Evolutionary conservation across 768 basidiomycete genomes (phyloP).

Genomic region (Lentinus brumalis): DNA sequence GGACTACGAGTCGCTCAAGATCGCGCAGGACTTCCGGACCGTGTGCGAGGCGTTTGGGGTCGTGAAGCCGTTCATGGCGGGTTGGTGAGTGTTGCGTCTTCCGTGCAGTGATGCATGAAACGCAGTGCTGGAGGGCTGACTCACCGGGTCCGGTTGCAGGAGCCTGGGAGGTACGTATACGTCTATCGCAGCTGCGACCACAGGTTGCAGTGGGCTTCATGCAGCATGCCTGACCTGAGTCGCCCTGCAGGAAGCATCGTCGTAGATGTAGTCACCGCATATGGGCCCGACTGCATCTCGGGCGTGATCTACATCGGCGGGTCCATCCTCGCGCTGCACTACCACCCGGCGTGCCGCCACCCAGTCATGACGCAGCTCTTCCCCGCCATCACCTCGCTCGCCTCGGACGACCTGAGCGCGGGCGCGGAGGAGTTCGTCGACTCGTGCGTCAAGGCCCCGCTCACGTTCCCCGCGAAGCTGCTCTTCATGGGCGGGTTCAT

Average conservation of each 20-base stretch:
- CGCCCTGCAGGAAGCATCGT: constrained; percentile 4
- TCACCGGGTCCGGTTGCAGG: constrained; percentile 5
- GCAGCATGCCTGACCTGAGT: not conserved
- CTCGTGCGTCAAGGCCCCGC: constrained; percentile 24
- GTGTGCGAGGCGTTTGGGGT: constrained; percentile 30
- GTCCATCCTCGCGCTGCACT: constrained; percentile 21
- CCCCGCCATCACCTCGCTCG: constrained; percentile 13
- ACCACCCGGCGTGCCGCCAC: constrained; percentile 14
- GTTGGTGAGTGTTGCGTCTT: constrained; percentile 21
- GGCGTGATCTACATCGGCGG: constrained; percentile 30
- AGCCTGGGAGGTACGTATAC: constrained; percentile 26
- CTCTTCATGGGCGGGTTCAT: constrained; percentile 26
- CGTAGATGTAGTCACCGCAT: constrained; percentile 23
- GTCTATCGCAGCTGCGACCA: no score
- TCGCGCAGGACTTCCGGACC: constrained; percentile 33
- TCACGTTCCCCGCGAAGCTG: constrained; percentile 23
- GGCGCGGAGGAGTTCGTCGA: constrained; percentile 25
- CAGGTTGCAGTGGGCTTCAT: no score
- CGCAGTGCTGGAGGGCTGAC: no score
- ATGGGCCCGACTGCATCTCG: constrained; percentile 22
- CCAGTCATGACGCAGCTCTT: constrained; percentile 15
- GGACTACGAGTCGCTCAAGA: constrained; percentile 23
- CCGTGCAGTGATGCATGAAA: no score
- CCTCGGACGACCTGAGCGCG: constrained; percentile 15
- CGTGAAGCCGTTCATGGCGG: constrained; percentile 24